These are phyloP conservation scores for Suhomyces guaymorum DNA, from an alignment of 1,139 yeast genomes.

Conservation along the genomic window DNA sequence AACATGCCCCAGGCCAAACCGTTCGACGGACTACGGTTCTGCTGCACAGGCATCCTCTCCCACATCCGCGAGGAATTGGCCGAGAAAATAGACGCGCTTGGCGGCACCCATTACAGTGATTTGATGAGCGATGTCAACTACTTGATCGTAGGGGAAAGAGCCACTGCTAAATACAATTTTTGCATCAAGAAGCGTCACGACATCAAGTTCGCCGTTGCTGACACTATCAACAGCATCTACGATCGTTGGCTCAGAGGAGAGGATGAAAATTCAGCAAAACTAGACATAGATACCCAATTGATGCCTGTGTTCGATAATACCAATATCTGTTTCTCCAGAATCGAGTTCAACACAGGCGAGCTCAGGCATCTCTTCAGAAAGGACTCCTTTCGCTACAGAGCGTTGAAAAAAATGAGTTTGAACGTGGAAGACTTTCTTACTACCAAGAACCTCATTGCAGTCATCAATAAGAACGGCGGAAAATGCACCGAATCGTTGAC, in stretches of 20 bases:
- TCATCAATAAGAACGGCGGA: slow-evolving; percentile 60
- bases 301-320: slow-evolving; percentile 51
- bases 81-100: slow-evolving; percentile 53
- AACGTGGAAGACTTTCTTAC: slow-evolving; percentile 27
- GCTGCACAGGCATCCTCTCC: slow-evolving; percentile 44
- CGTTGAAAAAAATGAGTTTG: slow-evolving; percentile 11
- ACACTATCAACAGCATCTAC: slow-evolving; percentile 47
- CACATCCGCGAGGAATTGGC: slow-evolving; percentile 34
- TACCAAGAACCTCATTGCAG: slow-evolving; percentile 25
- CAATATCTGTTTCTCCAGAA: slow-evolving; percentile 55
- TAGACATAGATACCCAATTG: slow-evolving; percentile 23
- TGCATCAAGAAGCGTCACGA: slow-evolving; percentile 62
- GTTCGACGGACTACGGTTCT: slow-evolving; percentile 37
- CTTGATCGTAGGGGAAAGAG: slow-evolving; percentile 65
- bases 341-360: slow-evolving; percentile 28
- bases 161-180: slow-evolving; percentile 68
- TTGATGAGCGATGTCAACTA: slow-evolving; percentile 68
- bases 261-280: slow-evolving; percentile 23
- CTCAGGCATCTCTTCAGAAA: slow-evolving; percentile 14
- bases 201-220: slow-evolving; percentile 54
- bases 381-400: slow-evolving; percentile 15
- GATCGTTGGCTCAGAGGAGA: slow-evolving; percentile 57
- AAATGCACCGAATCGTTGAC: slow-evolving; percentile 57
- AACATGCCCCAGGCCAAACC: slow-evolving; percentile 22
- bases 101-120: slow-evolving; percentile 62